Evolutionary conservation across 805 yeast genomes (phyloP), one percentile per base, ranked within the genome.

Genomic region (Starmerella stigmatis): DNA sequence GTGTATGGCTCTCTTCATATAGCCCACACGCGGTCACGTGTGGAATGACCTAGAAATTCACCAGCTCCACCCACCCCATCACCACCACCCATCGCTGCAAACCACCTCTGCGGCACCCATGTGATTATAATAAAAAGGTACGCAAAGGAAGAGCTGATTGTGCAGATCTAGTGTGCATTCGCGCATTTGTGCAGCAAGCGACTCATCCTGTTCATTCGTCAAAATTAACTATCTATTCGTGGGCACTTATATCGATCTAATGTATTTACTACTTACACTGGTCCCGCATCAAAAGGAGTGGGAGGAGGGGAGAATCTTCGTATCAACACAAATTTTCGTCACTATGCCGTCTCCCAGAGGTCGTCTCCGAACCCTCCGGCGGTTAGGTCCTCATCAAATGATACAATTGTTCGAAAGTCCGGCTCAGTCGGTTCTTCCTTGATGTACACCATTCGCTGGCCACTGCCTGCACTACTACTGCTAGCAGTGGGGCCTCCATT

Each of bases 1-100:
- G 40, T 41, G 19, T 38, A 34, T 13, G 47, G 38, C 20, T 49
- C 46, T 38, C 41, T 34, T n/a, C 37, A 31, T n/a, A 43, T 31
- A 30, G 47, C 44, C 12, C 28, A 10, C 5, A 12, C 9, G 23
- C 12, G 41, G 32, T 37, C 41, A 37, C 32, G 41, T 27, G 32
- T 27, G 23, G 44, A 41, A 41, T 20, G 44, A 26, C 33, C 44
- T 41, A 41, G 44, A 41, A 41, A 27, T 23, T 23, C 34, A 17
- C 11, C 19, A 37, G 10, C 26, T 15, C 32, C 27, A 15, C 11
- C 16, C 25, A 23, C 20, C n/a, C n/a, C n/a, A n/a, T n/a, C n/a
- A n/a, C n/a, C n/a, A n/a, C n/a, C n/a, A n/a, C n/a, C n/a, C n/a
- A n/a, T n/a, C n/a, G n/a, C n/a, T n/a, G n/a, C n/a, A n/a, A n/a